These are phyloP conservation scores for Allantophomopsis cytisporea DNA, from an alignment of 2,329 filamentous ascomycete genomes.

Conservation along the genomic window DNA sequence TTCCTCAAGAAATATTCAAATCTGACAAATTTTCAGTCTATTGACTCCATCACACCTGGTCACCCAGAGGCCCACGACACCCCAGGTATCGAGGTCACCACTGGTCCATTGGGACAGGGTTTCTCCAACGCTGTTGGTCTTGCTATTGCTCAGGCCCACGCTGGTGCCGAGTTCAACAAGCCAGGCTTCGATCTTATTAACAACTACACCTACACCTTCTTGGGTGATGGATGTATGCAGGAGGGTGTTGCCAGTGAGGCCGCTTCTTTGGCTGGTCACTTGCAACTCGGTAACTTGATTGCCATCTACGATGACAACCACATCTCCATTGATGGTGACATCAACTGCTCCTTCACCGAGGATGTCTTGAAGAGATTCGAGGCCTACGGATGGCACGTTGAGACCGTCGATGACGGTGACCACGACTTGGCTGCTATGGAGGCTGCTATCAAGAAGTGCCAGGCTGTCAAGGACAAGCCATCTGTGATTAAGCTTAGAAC, in stretches of 20 bases:
- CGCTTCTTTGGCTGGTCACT: slow-evolving; percentile 81
- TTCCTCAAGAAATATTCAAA: slow-evolving; percentile 3
- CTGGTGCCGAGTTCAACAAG: slow-evolving; percentile 89
- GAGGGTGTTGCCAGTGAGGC: slow-evolving; percentile 95
- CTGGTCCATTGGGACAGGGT: slow-evolving; percentile 93
- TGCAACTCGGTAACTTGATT: slow-evolving; percentile 96
- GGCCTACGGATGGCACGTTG: slow-evolving; percentile 90
- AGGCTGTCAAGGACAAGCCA: slow-evolving; percentile 90
- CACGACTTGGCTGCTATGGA: slow-evolving; percentile 78
- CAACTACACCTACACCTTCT: slow-evolving; percentile 96
- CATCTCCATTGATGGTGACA: slow-evolving; percentile 91
- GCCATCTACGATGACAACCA: slow-evolving; percentile 98
- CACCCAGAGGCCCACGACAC: slow-evolving; percentile 97
- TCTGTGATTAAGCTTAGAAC: slow-evolving; percentile 93
- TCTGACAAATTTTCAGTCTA: slow-evolving; percentile 21
- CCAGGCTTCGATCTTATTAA: slow-evolving; percentile 79
- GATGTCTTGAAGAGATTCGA: slow-evolving; percentile 92
- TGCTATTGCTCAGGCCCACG: slow-evolving; percentile 90
- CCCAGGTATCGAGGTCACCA: slow-evolving; percentile 94
- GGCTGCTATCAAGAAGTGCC: slow-evolving; percentile 71
- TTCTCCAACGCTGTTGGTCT: slow-evolving; percentile 96
- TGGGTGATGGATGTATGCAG: slow-evolving; percentile 97
- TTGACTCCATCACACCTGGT: slow-evolving; percentile 74
- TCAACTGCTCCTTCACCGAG: slow-evolving; percentile 92
- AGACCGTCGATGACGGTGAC: slow-evolving; percentile 79